Conservation (phyloP, 345 rosid genomes). For the Boechera retrofracta region DNA sequence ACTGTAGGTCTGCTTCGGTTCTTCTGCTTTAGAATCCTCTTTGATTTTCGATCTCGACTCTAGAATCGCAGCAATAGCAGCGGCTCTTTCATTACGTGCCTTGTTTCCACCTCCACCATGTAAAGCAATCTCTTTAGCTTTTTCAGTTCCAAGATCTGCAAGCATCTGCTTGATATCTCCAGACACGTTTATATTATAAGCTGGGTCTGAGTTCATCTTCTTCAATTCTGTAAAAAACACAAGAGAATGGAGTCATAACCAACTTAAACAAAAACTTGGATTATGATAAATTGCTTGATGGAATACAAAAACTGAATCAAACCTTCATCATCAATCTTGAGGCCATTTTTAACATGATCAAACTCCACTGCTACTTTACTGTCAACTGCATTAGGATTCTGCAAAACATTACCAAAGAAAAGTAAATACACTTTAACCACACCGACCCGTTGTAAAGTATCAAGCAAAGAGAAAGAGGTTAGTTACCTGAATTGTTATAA, state of each 20-base stretch:
- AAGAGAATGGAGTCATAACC: slow-evolving; percentile 15
- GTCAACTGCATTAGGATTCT: slow-evolving; percentile 89
- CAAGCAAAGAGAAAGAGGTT: slow-evolving; percentile 12
- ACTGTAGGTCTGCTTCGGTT: slow-evolving; percentile 61
- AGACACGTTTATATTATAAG: slow-evolving; percentile 69
- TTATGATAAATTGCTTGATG: neutral
- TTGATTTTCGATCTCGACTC: slow-evolving; percentile 80
- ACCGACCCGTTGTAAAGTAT: neutral
- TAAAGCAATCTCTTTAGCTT: slow-evolving; percentile 79
- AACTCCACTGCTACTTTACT: slow-evolving; percentile 71
- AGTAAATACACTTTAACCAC: neutral
- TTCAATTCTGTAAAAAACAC: slow-evolving; percentile 56
- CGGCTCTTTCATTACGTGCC: slow-evolving; percentile 94
- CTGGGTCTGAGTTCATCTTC: slow-evolving; percentile 74
- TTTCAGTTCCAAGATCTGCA: slow-evolving; percentile 89
- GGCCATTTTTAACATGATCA: slow-evolving; percentile 82
- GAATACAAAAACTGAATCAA: slow-evolving; percentile 13
- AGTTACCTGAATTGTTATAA: slow-evolving; percentile 81
- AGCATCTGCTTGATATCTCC: slow-evolving; percentile 95
- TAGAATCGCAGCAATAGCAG: slow-evolving; percentile 82
- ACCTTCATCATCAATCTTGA: slow-evolving; percentile 93
- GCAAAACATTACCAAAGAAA: slow-evolving; percentile 27
- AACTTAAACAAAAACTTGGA: slow-evolving; percentile 15
- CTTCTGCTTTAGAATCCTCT: slow-evolving; percentile 63
- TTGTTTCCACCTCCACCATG: slow-evolving; percentile 96